Conservation (phyloP, 768 basidiomycete genomes). For the Leucosporidium yakuticum region DNA sequence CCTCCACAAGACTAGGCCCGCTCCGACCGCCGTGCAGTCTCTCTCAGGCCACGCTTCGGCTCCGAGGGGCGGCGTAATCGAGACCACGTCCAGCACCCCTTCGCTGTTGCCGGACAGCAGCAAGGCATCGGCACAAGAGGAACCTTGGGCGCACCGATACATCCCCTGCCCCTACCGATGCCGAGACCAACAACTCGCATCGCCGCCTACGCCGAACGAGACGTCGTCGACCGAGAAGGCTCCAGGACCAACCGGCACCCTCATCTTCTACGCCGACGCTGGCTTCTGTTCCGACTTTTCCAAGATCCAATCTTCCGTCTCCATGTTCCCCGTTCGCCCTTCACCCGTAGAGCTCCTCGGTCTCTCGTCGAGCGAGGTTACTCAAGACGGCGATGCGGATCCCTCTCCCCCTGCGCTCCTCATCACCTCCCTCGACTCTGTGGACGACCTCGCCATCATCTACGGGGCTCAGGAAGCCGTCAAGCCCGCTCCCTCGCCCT, state of each 20-base stretch:
- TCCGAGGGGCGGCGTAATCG: too few species aligned
- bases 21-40: background rate
- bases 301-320: background rate
- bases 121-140: background rate
- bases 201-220: background rate
- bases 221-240: background rate
- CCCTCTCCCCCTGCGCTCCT: background rate
- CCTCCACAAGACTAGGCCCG: background rate
- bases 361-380: background rate
- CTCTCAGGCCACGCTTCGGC: too few species aligned
- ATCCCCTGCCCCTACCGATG: background rate
- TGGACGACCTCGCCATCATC: too few species aligned
- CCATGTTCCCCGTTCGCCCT: background rate
- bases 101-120: too few species aligned
- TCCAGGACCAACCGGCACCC: conserved; percentile 1
- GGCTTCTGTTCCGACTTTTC: conserved; percentile 29
- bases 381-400: background rate
- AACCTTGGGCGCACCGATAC: too few species aligned
- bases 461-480: background rate
- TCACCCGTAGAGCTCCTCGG: background rate
- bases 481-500: background rate
- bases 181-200: background rate
- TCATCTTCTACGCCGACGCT: conserved; percentile 28
- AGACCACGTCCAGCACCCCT: too few species aligned
- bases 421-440: too few species aligned